A percentile compares a stretch with the other conserved stretches of the same genome.
Conservation (phyloP, 2,329 filamentous ascomycete genomes). For the Grosmannia clavigera region DNA sequence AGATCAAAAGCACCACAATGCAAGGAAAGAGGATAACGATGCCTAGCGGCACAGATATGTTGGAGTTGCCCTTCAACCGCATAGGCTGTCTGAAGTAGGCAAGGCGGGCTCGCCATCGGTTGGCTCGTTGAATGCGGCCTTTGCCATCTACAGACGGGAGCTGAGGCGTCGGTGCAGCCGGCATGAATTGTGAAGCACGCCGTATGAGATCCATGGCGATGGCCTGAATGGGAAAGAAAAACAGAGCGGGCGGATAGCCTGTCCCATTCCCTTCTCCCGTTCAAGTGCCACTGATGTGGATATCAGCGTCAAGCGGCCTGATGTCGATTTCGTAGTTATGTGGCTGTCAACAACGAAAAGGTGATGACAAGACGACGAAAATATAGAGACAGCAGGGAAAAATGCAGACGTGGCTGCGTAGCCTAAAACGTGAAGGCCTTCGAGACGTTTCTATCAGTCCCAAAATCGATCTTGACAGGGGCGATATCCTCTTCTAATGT, state of each 20-base stretch:
- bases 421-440: no score
- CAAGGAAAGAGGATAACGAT: slow-evolving; percentile 87
- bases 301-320: not conserved
- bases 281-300: not conserved
- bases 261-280: not conserved
- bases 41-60: slow-evolving; percentile 82
- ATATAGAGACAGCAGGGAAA: no score
- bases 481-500: no score
- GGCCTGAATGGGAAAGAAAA: not conserved
- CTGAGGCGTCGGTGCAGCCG: slow-evolving; percentile 26
- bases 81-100: slow-evolving; percentile 79
- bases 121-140: slow-evolving; percentile 26
- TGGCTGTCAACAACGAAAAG: not conserved
- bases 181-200: slow-evolving; percentile 39
- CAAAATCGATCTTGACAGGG: no score
- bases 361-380: not conserved
- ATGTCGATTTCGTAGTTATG: not conserved
- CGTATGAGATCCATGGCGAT: slow-evolving; percentile 44
- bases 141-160: slow-evolving; percentile 42
- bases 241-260: not conserved
- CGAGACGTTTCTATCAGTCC: no score
- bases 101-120: slow-evolving; percentile 36
- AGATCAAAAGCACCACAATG: slow-evolving; percentile 80
- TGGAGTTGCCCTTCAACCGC: slow-evolving; percentile 81
- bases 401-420: no score